Evolutionary conservation across 768 basidiomycete species (phyloP).

Genomic region (Russula foetens): DNA sequence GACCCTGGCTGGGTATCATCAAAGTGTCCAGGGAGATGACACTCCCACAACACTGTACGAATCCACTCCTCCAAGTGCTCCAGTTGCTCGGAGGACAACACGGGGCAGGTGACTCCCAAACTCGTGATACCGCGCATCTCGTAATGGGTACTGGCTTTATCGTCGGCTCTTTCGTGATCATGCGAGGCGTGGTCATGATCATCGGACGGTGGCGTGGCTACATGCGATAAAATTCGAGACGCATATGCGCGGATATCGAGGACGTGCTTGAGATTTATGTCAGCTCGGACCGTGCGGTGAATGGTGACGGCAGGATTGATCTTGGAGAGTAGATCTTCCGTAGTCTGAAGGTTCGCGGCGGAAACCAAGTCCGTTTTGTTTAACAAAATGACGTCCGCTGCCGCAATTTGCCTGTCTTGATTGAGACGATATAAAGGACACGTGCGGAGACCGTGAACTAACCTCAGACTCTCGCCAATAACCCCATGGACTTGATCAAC

Average conservation of each 20-base stretch:
- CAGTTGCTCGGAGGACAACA: slow-evolving; percentile 40
- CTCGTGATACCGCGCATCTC: slow-evolving; percentile 78
- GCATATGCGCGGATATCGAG: slow-evolving; percentile 78
- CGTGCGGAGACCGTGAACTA: slow-evolving; percentile 15
- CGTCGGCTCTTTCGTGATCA: slow-evolving; percentile 10
- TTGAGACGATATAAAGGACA: not conserved
- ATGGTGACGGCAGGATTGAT: slow-evolving; percentile 79
- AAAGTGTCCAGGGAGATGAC: slow-evolving; percentile 34
- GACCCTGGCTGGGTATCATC: slow-evolving; percentile 1
- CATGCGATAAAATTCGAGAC: slow-evolving; percentile 35
- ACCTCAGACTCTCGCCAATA: slow-evolving; percentile 78
- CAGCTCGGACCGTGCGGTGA: slow-evolving; percentile 58
- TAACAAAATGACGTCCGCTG: slow-evolving; percentile 82
- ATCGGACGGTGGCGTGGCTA: slow-evolving; percentile 11
- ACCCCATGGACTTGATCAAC: slow-evolving; percentile 61
- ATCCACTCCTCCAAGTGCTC: slow-evolving; percentile 71
- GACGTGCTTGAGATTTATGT: slow-evolving; percentile 67
- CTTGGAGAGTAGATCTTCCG: slow-evolving; percentile 54
- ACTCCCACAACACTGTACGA: slow-evolving; percentile 77
- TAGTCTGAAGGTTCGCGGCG: slow-evolving; percentile 34
- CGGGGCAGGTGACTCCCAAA: slow-evolving; percentile 61
- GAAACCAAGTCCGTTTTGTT: slow-evolving; percentile 84
- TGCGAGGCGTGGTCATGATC: slow-evolving; percentile 31
- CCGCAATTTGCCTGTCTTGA: slow-evolving; percentile 77
- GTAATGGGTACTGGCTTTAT: slow-evolving; percentile 41